Conservation (phyloP, 1,139 yeast species). For the Blastobotrys ciferrii region DNA sequence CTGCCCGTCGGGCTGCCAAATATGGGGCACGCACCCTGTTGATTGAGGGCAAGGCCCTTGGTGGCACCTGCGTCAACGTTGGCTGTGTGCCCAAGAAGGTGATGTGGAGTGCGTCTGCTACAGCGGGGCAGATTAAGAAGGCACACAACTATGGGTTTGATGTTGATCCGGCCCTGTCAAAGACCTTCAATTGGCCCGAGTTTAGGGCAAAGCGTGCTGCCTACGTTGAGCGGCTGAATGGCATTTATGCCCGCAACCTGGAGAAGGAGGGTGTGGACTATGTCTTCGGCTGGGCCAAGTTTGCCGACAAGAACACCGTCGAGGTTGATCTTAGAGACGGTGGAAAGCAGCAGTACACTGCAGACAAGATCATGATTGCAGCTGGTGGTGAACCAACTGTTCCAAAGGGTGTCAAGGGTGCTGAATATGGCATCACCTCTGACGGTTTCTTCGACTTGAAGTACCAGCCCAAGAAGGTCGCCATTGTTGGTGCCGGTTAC, state of each 20-base stretch:
- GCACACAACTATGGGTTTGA: conserved; percentile 83
- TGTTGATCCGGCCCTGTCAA: conserved; percentile 45
- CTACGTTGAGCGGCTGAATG: conserved; percentile 79
- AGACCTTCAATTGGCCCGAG: conserved; percentile 72
- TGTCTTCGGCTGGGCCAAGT: conserved; percentile 84
- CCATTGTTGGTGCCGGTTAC: conserved; percentile 96
- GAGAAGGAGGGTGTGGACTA: conserved; percentile 85
- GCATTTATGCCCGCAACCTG: conserved; percentile 86
- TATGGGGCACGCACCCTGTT: conserved; percentile 86
- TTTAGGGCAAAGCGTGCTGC: conserved; percentile 91
- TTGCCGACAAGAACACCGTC: conserved; percentile 60
- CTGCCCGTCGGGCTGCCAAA: conserved; percentile 93
- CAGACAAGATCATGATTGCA: conserved; percentile 82
- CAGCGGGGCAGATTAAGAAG: conserved; percentile 70
- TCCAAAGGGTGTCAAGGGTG: conserved; percentile 71
- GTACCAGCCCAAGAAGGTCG: conserved; percentile 85
- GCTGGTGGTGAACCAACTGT: conserved; percentile 86
- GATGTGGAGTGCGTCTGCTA: conserved; percentile 96
- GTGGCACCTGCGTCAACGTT: conserved; percentile 98
- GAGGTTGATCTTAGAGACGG: conserved; percentile 61
- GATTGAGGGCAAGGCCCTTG: conserved; percentile 74
- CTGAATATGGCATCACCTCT: conserved; percentile 80
- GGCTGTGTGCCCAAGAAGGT: conserved; percentile 99
- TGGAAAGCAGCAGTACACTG: conserved; percentile 59
- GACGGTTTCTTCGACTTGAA: conserved; percentile 86